Conservation (phyloP, 495 filamentous ascomycete genomes). For the Talaromyces trachyspermus region DNA sequence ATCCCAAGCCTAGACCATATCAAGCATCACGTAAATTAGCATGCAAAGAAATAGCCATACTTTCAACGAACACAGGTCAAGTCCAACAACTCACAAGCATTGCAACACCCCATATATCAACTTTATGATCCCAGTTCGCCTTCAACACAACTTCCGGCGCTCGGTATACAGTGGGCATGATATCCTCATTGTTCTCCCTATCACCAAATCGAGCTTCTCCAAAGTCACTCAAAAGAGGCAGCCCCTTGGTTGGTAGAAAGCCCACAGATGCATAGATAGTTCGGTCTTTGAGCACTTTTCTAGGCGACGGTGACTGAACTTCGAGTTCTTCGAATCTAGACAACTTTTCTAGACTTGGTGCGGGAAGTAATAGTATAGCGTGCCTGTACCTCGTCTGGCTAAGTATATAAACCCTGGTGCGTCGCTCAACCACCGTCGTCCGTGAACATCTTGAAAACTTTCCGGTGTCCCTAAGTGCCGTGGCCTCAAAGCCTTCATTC, state of each 20-base stretch:
- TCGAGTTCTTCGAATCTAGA: constrained; percentile 15
- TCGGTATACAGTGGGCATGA: constrained; percentile 33
- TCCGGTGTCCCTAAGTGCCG: background rate
- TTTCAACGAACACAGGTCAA: no score
- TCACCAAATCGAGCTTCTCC: constrained; percentile 26
- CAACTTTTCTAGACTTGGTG: background rate
- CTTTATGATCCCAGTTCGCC: constrained; percentile 26
- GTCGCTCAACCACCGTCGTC: background rate
- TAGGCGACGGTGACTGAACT: constrained; percentile 19
- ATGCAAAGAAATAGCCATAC: constrained; percentile 7
- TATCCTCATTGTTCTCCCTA: constrained; percentile 19
- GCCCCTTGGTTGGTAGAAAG: no score
- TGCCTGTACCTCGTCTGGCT: background rate
- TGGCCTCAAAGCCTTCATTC: background rate
- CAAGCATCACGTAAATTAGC: no score
- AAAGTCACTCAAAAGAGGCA: constrained; percentile 22
- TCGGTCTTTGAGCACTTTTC: constrained; percentile 22
- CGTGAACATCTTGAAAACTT: background rate
- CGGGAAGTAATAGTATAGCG: constrained; percentile 8
- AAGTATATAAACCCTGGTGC: background rate
- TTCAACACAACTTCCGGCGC: constrained; percentile 34
- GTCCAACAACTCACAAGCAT: constrained; percentile 31
- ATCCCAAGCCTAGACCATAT: constrained; percentile 22
- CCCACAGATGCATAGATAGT: constrained; percentile 31
- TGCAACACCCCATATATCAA: constrained; percentile 36